A percentile compares a stretch with the other conserved stretches of the same genome.
Conservation (phyloP, 164 flowering plant genomes). For the Kingdonia uniflora region DNA sequence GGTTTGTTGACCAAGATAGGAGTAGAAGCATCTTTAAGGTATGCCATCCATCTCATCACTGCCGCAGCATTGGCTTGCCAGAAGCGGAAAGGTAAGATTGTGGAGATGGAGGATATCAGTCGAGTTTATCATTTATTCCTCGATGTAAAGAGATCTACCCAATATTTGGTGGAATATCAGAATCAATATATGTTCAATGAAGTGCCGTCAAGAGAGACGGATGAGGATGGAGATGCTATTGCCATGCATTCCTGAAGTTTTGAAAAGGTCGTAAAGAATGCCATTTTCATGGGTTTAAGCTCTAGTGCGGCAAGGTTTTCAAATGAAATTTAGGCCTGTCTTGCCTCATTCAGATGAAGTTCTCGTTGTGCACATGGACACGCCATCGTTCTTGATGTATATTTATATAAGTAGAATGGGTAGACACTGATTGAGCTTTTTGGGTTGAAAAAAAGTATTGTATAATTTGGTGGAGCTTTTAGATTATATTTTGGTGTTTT, state of each 20-base stretch:
- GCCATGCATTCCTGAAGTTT: conserved; percentile 27
- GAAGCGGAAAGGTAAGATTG: conserved; percentile 33
- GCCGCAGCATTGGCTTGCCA: conserved; percentile 5
- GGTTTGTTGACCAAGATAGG: conserved; percentile 41
- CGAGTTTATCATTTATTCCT: conserved; percentile 56
- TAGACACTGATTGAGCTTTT: no score
- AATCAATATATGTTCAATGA: conserved; percentile 70
- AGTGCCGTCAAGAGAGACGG: conserved; percentile 27
- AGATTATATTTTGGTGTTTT: no score
- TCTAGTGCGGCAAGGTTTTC: no score
- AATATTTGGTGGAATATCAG: conserved; percentile 77
- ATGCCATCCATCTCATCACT: conserved; percentile 5
- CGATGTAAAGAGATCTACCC: conserved; percentile 74
- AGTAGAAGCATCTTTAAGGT: conserved; percentile 1
- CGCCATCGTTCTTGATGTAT: no score
- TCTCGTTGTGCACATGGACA: no score
- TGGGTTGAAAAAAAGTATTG: no score
- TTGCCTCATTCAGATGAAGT: no score
- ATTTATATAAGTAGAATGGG: no score
- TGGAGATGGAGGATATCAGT: conserved; percentile 62
- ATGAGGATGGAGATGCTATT: conserved; percentile 37
- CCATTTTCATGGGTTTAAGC: no score
- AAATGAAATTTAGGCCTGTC: no score
- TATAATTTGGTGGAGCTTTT: no score
- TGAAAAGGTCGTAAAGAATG: no score